These are phyloP conservation scores for Clarireedia monteithiana DNA, from an alignment of 2,329 filamentous ascomycete species.

Conservation along the genomic window DNA sequence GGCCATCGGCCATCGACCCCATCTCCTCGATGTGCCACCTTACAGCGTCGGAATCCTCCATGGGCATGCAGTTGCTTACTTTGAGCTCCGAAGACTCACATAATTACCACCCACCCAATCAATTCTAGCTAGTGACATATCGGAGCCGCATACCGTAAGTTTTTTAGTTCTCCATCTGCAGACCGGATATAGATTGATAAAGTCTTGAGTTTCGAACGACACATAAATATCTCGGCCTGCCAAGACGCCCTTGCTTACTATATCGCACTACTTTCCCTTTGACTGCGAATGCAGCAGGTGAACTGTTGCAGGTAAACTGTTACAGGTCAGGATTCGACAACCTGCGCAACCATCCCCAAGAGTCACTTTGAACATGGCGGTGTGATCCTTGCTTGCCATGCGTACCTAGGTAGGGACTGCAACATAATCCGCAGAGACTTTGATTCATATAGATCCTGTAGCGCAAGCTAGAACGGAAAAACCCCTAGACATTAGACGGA, in stretches of 20 bases:
- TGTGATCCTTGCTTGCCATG: background rate
- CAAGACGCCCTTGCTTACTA: background rate
- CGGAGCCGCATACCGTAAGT: background rate
- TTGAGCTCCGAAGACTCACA: conserved; percentile 1
- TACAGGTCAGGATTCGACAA: too few relatives aligned
- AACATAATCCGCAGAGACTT: background rate
- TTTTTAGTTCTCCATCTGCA: too few relatives aligned
- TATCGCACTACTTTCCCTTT: background rate
- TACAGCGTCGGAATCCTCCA: background rate
- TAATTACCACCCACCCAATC: background rate
- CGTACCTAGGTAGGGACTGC: background rate
- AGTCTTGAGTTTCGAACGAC: background rate
- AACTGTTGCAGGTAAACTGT: too few relatives aligned
- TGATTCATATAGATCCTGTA: background rate
- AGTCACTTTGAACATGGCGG: background rate
- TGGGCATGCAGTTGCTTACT: background rate
- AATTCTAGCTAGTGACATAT: background rate
- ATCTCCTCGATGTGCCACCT: background rate
- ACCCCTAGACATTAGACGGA: background rate
- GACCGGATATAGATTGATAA: background rate
- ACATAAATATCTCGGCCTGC: background rate
- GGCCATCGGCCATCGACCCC: background rate
- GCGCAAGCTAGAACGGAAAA: background rate
- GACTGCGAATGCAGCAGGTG: background rate
- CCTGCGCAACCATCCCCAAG: background rate